These are phyloP conservation scores for Phialophora verrucosa DNA, from an alignment of 2,329 filamentous ascomycete species.

Conservation along the genomic window DNA sequence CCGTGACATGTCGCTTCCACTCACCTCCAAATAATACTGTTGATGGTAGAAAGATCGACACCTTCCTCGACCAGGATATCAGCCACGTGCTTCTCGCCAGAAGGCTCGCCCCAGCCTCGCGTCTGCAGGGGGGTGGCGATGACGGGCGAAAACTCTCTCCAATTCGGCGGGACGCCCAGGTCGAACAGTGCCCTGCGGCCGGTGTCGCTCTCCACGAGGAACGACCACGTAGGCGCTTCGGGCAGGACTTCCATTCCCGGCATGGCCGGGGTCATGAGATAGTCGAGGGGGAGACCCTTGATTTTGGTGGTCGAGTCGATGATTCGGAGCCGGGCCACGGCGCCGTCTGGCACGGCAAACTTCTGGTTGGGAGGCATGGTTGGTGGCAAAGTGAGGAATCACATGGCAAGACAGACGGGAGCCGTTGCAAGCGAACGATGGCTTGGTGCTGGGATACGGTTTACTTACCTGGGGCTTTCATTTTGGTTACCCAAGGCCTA, in stretches of 20 bases:
- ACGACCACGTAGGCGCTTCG: constrained; percentile 30
- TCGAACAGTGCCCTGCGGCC: constrained; percentile 41
- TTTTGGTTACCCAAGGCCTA: neutral
- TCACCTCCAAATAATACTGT: constrained; percentile 34
- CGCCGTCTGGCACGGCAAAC: constrained; percentile 25
- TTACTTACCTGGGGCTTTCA: neutral
- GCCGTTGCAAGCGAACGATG: neutral
- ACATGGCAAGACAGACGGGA: constrained; percentile 3
- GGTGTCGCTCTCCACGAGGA: constrained; percentile 27
- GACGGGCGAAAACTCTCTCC: constrained; percentile 33
- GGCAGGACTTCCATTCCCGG: constrained; percentile 30
- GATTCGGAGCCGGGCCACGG: constrained; percentile 26
- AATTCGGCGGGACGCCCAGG: constrained; percentile 44
- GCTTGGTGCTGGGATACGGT: neutral
- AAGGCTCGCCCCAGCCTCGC: constrained; percentile 28
- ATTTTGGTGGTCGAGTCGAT: constrained; percentile 34
- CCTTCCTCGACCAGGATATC: constrained; percentile 35
- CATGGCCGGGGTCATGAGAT: constrained; percentile 30
- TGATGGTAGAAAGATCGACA: constrained; percentile 18
- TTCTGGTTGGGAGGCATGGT: constrained; percentile 18
- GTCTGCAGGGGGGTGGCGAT: constrained; percentile 19
- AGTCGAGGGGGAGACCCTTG: constrained; percentile 21
- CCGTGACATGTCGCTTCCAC: neutral
- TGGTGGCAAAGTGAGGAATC: neutral
- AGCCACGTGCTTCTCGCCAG: constrained; percentile 35